phyloP scores from a whole-genome alignment of 179 eudicot species.

The Silene noctiflora region DNA sequence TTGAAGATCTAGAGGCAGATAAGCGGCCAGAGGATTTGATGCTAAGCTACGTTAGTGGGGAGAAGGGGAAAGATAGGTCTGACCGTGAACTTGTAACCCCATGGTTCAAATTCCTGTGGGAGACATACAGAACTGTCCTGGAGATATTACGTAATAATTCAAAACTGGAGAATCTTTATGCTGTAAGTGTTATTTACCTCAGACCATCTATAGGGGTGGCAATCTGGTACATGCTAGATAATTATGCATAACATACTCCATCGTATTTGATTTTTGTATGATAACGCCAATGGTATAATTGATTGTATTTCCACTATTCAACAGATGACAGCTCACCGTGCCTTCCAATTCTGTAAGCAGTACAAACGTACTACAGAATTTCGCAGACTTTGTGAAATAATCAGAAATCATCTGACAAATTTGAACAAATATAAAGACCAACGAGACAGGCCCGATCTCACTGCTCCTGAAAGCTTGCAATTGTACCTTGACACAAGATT shows the following conservation, averaged over 20 bases:
- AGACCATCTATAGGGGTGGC: not conserved
- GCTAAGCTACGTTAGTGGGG: constrained; percentile 92
- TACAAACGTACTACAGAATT: constrained; percentile 74
- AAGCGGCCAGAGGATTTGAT: constrained; percentile 87
- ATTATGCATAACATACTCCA: not conserved
- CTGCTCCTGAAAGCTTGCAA: constrained; percentile 87
- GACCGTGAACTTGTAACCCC: constrained; percentile 95
- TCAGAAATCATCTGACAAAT: constrained; percentile 23
- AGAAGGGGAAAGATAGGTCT: constrained; percentile 90
- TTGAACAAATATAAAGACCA: constrained; percentile 30
- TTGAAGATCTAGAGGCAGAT: constrained; percentile 84
- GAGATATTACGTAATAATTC: constrained; percentile 88
- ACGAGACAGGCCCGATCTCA: constrained; percentile 83
- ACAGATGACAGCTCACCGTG: constrained; percentile 92
- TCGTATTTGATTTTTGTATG: not conserved
- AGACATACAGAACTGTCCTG: constrained; percentile 72
- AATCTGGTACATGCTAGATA: not conserved
- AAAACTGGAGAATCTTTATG: constrained; percentile 73
- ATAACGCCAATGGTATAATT: not conserved
- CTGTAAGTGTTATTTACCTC: constrained; percentile 41
- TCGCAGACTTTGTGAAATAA: constrained; percentile 28
- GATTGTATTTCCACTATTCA: constrained; percentile 17
- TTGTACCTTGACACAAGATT: constrained; percentile 86
- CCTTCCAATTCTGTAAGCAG: constrained; percentile 93
- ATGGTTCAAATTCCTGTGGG: constrained; percentile 86